These are phyloP conservation scores for Phytophthora melonis DNA, from an alignment of 352 stramenopile species.

Conservation along the genomic window DNA sequence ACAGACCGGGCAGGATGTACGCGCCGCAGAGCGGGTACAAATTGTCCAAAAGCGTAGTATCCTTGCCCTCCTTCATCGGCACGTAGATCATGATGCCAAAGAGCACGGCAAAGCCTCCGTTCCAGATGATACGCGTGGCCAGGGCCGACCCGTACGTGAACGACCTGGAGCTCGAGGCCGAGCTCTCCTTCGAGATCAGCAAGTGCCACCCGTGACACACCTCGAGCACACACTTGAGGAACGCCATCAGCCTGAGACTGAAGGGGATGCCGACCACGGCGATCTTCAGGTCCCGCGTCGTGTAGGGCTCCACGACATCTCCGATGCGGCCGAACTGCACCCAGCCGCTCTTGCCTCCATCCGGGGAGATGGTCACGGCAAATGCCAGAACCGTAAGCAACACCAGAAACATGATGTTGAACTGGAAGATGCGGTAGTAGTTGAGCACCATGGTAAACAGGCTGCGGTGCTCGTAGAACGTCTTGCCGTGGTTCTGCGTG, in stretches of 20 bases:
- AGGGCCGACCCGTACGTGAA: conserved; percentile 70
- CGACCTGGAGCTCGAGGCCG: conserved; percentile 59
- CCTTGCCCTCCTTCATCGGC: conserved; percentile 53
- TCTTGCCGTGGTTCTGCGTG: conserved; percentile 73
- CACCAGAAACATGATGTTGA: conserved; percentile 82
- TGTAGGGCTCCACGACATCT: conserved; percentile 62
- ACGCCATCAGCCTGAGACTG: conserved; percentile 55
- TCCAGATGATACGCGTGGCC: conserved; percentile 65
- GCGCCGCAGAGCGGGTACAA: conserved; percentile 50
- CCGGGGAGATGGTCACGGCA: conserved; percentile 62
- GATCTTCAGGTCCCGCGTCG: conserved; percentile 62
- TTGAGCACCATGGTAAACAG: conserved; percentile 78
- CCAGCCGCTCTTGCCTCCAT: conserved; percentile 65
- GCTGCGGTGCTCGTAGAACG: conserved; percentile 82
- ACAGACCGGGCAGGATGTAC: conserved; percentile 57
- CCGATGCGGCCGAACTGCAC: conserved; percentile 65
- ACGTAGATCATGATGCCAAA: conserved; percentile 77
- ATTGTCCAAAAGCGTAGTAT: conserved; percentile 57
- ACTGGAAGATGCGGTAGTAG: conserved; percentile 88
- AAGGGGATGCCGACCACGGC: conserved; percentile 61
- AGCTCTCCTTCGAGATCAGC: conserved; percentile 55
- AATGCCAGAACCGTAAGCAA: conserved; percentile 63
- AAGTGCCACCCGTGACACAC: conserved; percentile 75
- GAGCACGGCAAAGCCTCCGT: conserved; percentile 58
- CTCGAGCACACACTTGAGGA: conserved; percentile 74